A percentile compares a stretch with the other conserved stretches of the same genome.
These are phyloP conservation scores for Lunasporangiospora selenospora DNA, from an alignment of 192 early-diverging fungal species.

Conservation along the genomic window DNA sequence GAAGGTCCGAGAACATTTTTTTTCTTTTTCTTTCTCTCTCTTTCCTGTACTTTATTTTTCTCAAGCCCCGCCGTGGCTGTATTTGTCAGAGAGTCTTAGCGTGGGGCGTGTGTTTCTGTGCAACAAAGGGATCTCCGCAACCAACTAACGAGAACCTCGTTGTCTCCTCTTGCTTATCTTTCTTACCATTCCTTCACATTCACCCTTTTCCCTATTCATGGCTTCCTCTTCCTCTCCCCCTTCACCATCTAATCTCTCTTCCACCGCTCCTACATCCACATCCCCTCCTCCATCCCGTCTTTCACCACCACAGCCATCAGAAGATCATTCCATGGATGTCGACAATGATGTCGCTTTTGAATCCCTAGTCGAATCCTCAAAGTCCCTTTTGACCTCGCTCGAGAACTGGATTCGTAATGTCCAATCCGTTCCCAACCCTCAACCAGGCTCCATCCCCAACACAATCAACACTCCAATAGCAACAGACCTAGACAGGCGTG, in stretches of 20 bases:
- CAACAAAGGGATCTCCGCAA: no score
- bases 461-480: no score
- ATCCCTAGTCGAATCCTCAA: conserved; percentile 24
- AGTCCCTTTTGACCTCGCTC: conserved; percentile 18
- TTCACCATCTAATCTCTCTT: neutral
- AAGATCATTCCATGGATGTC: neutral
- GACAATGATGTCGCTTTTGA: conserved; percentile 15
- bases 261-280: conserved; percentile 1
- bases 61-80: no score
- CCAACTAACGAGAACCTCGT: no score
- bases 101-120: no score
- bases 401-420: conserved; percentile 14
- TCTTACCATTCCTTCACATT: neutral
- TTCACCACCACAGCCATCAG: neutral
- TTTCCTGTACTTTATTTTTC: conserved; percentile 4
- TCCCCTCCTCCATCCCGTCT: neutral
- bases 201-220: no score
- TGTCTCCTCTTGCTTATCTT: neutral
- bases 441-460: no score
- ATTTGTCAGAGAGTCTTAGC: no score
- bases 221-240: neutral
- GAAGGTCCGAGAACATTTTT: neutral
- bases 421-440: neutral
- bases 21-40: neutral
- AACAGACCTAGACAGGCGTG: neutral